These are phyloP conservation scores for Babjeviella inositovora DNA, from an alignment of 805 yeast genomes.

Conservation along the genomic window DNA sequence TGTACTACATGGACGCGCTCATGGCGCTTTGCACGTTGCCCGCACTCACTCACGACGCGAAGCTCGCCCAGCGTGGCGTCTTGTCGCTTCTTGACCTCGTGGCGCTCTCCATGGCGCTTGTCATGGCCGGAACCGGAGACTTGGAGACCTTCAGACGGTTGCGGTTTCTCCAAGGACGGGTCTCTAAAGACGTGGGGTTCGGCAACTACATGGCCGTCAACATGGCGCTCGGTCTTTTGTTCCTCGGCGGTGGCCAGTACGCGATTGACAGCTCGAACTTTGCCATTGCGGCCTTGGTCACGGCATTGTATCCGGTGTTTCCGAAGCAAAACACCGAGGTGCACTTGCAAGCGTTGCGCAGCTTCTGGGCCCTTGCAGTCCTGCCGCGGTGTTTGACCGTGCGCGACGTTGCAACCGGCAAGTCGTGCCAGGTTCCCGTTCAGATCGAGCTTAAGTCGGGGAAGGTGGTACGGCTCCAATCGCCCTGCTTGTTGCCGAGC, in stretches of 20 bases:
- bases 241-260: constrained; percentile 86
- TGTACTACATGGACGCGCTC: constrained; percentile 36
- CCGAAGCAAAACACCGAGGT: constrained; percentile 33
- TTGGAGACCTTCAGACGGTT: constrained; percentile 59
- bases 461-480: constrained; percentile 9
- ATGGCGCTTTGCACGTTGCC: constrained; percentile 22
- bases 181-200: constrained; percentile 22
- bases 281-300: constrained; percentile 52
- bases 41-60: constrained; percentile 37
- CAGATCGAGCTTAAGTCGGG: constrained; percentile 24
- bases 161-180: constrained; percentile 49
- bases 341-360: constrained; percentile 73
- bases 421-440: too few relatives aligned
- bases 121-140: constrained; percentile 91
- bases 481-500: constrained; percentile 65
- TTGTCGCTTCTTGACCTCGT: constrained; percentile 39
- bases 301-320: constrained; percentile 67
- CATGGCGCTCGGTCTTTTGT: constrained; percentile 74
- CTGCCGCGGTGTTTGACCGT: constrained; percentile 71
- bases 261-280: constrained; percentile 52
- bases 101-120: constrained; percentile 47
- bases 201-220: constrained; percentile 69
- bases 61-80: constrained; percentile 35
- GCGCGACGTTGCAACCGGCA: constrained; percentile 48
- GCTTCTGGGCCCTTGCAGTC: constrained; percentile 80